Base-by-base conservation (phyloP, 1,139 yeast genomes). In the Candida glucosophila region DNA sequence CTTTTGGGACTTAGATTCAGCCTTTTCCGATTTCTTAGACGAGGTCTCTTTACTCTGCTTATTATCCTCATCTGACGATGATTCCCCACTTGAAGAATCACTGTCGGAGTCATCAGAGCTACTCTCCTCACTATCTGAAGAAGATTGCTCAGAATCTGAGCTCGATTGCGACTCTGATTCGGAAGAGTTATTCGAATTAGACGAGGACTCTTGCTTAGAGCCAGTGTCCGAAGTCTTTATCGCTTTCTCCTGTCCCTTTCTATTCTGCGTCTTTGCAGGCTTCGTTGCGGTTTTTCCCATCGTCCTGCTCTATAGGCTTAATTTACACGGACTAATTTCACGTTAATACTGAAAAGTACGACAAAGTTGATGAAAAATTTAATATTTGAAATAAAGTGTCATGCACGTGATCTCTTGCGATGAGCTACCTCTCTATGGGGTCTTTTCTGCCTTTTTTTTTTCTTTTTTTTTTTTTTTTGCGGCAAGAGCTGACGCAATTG, bases 91-190 rank as follows among this genome's bases (percentile, higher is more conserved):
- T n/a, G n/a, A n/a, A n/a, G n/a, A n/a, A n/a, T n/a, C n/a, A n/a
- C n/a, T n/a, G n/a, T n/a, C n/a, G n/a, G n/a, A n/a, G n/a, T n/a
- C n/a, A n/a, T n/a, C n/a, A n/a, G n/a, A n/a, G n/a, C n/a, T n/a
- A n/a, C n/a, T n/a, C n/a, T n/a, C n/a, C n/a, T n/a, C n/a, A n/a
- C 38, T 8, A 16, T 10, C 7, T 19, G 21, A 19, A 19, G 21
- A 19, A 8, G 21, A 19, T 19, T 7, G 37, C 36, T 41, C 37
- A 17, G 42, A 41, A 26, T 33, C 35, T 26, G 36, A 33, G 22
- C 32, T 30, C 15, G 30, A 27, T 29, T 40, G 49, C 22, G 49
- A 41, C 32, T 45, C 45, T 33, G 22, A 20, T 8, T n/a, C 14
- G n/a, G n/a, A n/a, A n/a, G n/a, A n/a, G n/a, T n/a, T n/a, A n/a